Evolutionary conservation across 2,329 filamentous ascomycete genomes (phyloP).

Genomic region (Fusarium oligoseptatum): DNA sequence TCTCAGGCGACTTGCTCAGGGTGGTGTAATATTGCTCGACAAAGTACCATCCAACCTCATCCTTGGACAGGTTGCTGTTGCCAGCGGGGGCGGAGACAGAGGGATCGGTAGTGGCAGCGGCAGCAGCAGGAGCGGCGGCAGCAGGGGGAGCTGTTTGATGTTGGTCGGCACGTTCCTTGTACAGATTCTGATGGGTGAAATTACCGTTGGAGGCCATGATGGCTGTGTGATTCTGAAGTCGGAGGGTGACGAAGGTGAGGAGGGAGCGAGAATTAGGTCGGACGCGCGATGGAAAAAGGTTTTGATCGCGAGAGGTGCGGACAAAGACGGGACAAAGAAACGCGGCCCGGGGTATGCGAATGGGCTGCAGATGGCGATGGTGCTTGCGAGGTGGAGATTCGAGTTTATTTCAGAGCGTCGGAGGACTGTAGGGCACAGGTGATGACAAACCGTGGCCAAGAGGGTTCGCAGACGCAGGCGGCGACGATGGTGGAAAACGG

Average conservation of each 20-base stretch:
- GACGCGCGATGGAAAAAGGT: constrained; percentile 36
- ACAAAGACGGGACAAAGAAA: constrained; percentile 20
- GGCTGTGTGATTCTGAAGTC: constrained; percentile 40
- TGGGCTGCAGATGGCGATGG: constrained; percentile 28
- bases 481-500: constrained; percentile 34
- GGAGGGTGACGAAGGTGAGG: constrained; percentile 21
- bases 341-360: constrained; percentile 9
- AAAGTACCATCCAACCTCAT: constrained; percentile 99
- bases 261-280: constrained; percentile 37
- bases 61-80: constrained; percentile 75
- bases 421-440: constrained; percentile 36
- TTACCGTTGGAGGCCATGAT: constrained; percentile 71
- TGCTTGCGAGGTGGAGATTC: constrained; percentile 26
- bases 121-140: constrained; percentile 48
- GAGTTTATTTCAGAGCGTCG: constrained; percentile 19
- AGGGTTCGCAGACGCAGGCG: constrained; percentile 40
- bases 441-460: constrained; percentile 42
- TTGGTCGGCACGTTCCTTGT: constrained; percentile 55
- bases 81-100: constrained; percentile 49
- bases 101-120: constrained; percentile 46
- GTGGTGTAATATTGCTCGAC: constrained; percentile 99
- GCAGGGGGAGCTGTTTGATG: constrained; percentile 52
- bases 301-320: constrained; percentile 32
- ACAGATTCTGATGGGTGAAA: constrained; percentile 60
- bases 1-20: constrained; percentile 92